A percentile compares a stretch with the other conserved stretches of the same genome.
Evolutionary conservation across 148 eudicot species (phyloP).

Genomic region (Diospyros lotus): DNA sequence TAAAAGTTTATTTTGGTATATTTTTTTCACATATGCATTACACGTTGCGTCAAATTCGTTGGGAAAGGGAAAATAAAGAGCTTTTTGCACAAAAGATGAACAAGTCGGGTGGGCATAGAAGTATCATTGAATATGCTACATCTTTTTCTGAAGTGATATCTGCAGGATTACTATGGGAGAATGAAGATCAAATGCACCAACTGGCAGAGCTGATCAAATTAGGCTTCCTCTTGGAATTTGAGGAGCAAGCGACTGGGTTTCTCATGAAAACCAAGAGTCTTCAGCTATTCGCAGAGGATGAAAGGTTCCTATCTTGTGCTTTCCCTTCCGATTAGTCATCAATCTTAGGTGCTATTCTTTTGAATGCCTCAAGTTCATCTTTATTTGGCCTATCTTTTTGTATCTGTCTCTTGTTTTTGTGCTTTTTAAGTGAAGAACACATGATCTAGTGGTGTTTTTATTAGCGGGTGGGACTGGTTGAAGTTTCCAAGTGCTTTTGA

Average conservation of each 20-base stretch:
- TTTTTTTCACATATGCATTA: no score
- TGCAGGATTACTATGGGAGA: constrained; percentile 57
- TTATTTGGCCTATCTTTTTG: no score
- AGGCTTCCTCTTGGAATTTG: constrained; percentile 45
- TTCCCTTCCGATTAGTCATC: constrained; percentile 30
- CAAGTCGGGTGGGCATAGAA: constrained; percentile 22
- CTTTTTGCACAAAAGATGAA: constrained; percentile 38
- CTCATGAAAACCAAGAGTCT: constrained; percentile 57
- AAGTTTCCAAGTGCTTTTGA: no score
- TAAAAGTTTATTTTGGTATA: no score
- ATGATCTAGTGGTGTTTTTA: no score
- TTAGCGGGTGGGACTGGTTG: no score
- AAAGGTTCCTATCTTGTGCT: constrained; percentile 38
- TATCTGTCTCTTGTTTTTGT: no score
- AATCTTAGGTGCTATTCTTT: no score
- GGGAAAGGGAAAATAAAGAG: constrained; percentile 41
- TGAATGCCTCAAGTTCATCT: no score
- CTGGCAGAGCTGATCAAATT: constrained; percentile 52
- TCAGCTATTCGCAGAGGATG: constrained; percentile 48
- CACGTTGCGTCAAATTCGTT: no score
- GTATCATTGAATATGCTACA: constrained; percentile 42
- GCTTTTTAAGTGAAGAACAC: no score
- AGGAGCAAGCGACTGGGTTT: constrained; percentile 44
- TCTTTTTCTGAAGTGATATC: constrained; percentile 46
- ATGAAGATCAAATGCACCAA: constrained; percentile 28